Conservation (phyloP, 2,329 filamentous ascomycete species). For the Pseudogymnoascus pannorum region DNA sequence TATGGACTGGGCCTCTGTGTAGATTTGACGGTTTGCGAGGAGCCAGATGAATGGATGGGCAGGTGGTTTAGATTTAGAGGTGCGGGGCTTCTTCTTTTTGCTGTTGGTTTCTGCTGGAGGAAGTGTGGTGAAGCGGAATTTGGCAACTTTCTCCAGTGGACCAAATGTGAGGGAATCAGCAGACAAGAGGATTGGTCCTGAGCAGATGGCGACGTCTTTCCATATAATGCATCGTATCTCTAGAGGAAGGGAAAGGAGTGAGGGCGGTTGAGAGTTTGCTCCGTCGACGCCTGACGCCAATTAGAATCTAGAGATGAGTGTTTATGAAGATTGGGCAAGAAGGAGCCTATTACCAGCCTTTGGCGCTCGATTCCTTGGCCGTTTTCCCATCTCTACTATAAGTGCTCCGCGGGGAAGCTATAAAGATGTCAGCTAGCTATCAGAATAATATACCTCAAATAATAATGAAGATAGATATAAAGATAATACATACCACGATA, state of each 20-base stretch:
- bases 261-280: not conserved
- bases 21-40: not conserved
- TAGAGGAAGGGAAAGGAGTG: not conserved
- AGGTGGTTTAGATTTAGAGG: too few relatives aligned
- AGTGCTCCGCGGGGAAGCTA: not conserved
- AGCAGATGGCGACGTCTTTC: not conserved
- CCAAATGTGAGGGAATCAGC: not conserved
- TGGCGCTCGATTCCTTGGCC: not conserved
- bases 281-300: not conserved
- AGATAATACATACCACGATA: not conserved
- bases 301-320: not conserved
- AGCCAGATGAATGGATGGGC: not conserved
- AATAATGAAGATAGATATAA: not conserved
- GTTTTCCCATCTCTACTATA: not conserved
- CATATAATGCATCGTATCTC: conserved; percentile 2
- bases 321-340: not conserved
- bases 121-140: not conserved
- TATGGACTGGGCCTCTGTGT: not conserved
- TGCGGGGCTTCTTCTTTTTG: too few relatives aligned
- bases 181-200: not conserved
- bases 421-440: not conserved
- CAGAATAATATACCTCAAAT: not conserved
- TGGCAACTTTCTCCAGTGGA: not conserved
- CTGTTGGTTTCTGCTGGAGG: too few relatives aligned
- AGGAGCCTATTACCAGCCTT: not conserved